Conservation (phyloP, 768 basidiomycete genomes). For the Lactarius psammicola region DNA sequence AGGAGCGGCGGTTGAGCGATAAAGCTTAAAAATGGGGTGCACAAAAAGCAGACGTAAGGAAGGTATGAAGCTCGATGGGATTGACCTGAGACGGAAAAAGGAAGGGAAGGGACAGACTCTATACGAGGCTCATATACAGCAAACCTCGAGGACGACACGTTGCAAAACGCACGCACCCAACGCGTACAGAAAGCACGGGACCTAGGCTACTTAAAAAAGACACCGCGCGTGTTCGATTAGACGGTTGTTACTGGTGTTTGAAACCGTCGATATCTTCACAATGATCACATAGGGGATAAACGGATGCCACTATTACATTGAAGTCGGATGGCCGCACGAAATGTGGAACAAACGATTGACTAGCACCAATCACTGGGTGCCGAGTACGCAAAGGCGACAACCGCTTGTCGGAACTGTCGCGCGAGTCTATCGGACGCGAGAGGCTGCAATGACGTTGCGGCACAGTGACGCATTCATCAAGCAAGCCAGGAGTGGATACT, state of each 20-base stretch:
- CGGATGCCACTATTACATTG: not conserved
- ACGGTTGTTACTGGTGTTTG: not conserved
- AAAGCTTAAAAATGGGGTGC: conserved; percentile 24
- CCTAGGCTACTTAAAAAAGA: not conserved
- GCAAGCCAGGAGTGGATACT: not conserved
- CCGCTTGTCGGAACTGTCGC: conserved; percentile 1
- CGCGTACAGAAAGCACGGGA: conserved; percentile 6
- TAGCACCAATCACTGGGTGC: conserved; percentile 15
- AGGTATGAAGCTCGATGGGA: conserved; percentile 9
- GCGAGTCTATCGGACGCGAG: not conserved
- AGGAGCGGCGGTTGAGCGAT: too few species aligned
- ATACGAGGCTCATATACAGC: conserved; percentile 10
- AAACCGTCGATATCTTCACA: not conserved
- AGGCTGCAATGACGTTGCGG: conserved; percentile 12
- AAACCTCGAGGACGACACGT: conserved; percentile 26
- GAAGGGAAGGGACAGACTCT: conserved; percentile 1
- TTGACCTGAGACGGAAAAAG: conserved; percentile 16
- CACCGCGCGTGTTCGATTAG: not conserved
- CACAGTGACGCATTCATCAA: not conserved
- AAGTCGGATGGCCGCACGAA: not conserved
- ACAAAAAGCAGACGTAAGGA: conserved; percentile 10
- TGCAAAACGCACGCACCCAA: conserved; percentile 13
- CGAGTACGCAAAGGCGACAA: not conserved
- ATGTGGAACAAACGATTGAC: not conserved
- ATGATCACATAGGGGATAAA: conserved; percentile 1